A percentile compares a stretch with the other conserved stretches of the same genome.
phyloP scores from a whole-genome alignment of 1,139 yeast genomes.

The Kurtzmaniella quercitrusa region DNA sequence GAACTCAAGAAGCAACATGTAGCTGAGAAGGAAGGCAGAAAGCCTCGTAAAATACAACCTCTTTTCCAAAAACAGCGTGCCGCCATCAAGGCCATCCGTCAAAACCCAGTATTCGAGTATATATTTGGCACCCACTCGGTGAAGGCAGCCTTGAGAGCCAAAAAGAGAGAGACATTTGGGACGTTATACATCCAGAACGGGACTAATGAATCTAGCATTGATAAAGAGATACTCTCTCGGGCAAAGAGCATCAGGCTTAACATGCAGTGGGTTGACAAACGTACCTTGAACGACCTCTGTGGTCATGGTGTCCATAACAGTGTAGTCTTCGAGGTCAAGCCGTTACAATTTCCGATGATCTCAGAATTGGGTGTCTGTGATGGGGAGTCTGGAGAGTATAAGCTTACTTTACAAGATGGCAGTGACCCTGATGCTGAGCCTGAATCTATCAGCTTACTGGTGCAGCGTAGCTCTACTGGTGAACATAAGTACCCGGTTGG shows the following conservation, averaged over 20 bases:
- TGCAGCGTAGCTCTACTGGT: slow-evolving; percentile 11
- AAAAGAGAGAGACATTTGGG: slow-evolving; percentile 50
- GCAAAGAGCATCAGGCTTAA: not conserved
- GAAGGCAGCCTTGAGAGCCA: slow-evolving; percentile 58
- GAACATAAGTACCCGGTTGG: slow-evolving; percentile 56
- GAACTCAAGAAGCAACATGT: slow-evolving; percentile 14
- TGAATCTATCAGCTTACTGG: slow-evolving; percentile 10
- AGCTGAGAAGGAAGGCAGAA: slow-evolving; percentile 7
- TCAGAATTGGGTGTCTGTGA: slow-evolving; percentile 23
- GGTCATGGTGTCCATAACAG: slow-evolving; percentile 81
- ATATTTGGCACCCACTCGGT: slow-evolving; percentile 78
- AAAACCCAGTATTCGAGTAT: slow-evolving; percentile 57
- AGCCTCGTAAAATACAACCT: not conserved
- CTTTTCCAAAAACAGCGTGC: not conserved
- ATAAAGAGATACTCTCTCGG: slow-evolving; percentile 11
- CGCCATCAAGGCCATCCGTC: not conserved
- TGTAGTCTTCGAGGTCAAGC: slow-evolving; percentile 64
- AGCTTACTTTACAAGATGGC: slow-evolving; percentile 2
- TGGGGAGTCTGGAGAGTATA: slow-evolving; percentile 26
- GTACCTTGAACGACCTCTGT: slow-evolving; percentile 20
- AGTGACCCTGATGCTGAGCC: not conserved
- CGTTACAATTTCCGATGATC: slow-evolving; percentile 45
- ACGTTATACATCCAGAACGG: slow-evolving; percentile 46
- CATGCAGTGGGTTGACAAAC: not conserved
- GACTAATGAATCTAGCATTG: slow-evolving; percentile 21